A percentile compares a stretch with the other conserved stretches of the same genome.
These are phyloP conservation scores for Quillaja saponaria DNA, from an alignment of 306 rosid species.

Conservation along the genomic window DNA sequence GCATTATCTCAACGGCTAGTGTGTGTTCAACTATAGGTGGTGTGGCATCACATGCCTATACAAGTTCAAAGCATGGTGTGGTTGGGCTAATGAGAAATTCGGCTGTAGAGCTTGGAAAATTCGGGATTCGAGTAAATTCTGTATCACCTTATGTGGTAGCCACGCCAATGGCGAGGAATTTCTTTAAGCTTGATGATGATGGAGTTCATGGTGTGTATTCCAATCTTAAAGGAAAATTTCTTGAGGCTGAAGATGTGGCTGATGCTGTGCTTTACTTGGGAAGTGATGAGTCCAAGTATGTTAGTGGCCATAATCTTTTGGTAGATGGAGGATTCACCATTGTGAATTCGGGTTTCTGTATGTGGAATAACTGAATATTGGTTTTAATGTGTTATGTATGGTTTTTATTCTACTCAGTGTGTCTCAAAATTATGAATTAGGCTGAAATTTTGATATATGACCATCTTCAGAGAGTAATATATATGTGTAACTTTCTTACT, in stretches of 20 bases:
- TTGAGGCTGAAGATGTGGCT: slow-evolving; percentile 41
- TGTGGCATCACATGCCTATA: slow-evolving; percentile 34
- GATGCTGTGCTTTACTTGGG: slow-evolving; percentile 57
- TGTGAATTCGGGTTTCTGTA: slow-evolving; percentile 15
- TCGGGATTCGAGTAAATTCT: slow-evolving; percentile 54
- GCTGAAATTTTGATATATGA: no score
- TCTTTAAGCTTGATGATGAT: slow-evolving; percentile 31
- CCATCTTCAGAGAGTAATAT: no score
- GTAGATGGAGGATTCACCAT: slow-evolving; percentile 51
- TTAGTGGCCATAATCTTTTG: slow-evolving; percentile 50
- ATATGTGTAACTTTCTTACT: no score
- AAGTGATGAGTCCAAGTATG: slow-evolving; percentile 51
- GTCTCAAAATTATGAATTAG: no score
- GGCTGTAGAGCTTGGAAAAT: slow-evolving; percentile 49
- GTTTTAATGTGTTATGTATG: no score
- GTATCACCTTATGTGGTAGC: slow-evolving; percentile 42
- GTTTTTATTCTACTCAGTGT: no score
- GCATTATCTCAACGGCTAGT: slow-evolving; percentile 46
- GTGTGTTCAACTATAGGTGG: slow-evolving; percentile 33
- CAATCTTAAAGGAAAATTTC: slow-evolving; percentile 30
- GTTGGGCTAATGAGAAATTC: slow-evolving; percentile 43
- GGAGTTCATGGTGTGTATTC: slow-evolving; percentile 20
- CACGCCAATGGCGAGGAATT: slow-evolving; percentile 34
- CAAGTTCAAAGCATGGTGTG: slow-evolving; percentile 46
- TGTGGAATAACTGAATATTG: no score